Conservation (phyloP, 2,329 filamentous ascomycete genomes). For the Balansia obtecta region DNA sequence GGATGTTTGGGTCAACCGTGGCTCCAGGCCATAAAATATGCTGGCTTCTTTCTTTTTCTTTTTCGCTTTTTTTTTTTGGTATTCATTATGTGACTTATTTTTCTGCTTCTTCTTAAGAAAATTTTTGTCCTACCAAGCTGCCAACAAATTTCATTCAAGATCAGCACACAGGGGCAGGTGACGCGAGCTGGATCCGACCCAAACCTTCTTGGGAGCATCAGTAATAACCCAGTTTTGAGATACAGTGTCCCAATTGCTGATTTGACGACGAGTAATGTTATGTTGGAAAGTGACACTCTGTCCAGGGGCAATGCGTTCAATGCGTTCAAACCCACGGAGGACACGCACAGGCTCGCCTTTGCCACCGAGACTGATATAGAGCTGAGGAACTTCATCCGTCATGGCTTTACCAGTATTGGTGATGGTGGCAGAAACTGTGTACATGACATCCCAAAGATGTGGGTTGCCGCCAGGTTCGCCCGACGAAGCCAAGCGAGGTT, state of each 20-base stretch:
- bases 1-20: background rate
- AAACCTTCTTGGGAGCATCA: conserved; percentile 37
- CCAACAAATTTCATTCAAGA: background rate
- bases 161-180: conserved; percentile 32
- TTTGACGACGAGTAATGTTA: conserved; percentile 62
- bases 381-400: conserved; percentile 63
- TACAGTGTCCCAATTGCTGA: conserved; percentile 74
- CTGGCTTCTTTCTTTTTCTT: background rate
- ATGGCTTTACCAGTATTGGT: conserved; percentile 55
- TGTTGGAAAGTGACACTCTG: conserved; percentile 52
- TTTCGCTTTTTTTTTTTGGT: background rate
- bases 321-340: conserved; percentile 71
- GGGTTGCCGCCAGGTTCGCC: conserved; percentile 51
- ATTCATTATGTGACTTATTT: background rate
- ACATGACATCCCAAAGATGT: conserved; percentile 56
- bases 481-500: conserved; percentile 38
- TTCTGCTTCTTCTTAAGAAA: background rate
- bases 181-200: conserved; percentile 42
- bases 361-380: conserved; percentile 73
- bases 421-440: conserved; percentile 53
- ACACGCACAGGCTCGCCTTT: conserved; percentile 53
- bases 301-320: conserved; percentile 57
- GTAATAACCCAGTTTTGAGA: conserved; percentile 75
- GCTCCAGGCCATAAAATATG: background rate
- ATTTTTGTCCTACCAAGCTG: background rate